A percentile compares a stretch with the other conserved stretches of the same genome.
phyloP scores from a whole-genome alignment of 2,329 filamentous ascomycete species.

The Colletotrichum brevisporum region DNA sequence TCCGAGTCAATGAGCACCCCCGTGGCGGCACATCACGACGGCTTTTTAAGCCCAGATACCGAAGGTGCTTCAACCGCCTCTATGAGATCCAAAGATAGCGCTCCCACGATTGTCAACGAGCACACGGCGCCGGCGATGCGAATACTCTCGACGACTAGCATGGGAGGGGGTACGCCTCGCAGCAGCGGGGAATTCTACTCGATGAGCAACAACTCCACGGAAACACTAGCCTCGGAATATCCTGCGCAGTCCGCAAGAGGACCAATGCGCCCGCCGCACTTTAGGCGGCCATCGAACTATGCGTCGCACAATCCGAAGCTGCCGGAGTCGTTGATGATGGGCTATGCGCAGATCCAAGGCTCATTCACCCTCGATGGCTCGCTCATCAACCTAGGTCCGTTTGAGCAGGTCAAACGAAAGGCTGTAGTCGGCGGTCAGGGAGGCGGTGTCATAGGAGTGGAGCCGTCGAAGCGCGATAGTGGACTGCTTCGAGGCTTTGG shows the following conservation, averaged over 20 bases:
- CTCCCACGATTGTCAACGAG: conserved; percentile 67
- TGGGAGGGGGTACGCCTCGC: conserved; percentile 82
- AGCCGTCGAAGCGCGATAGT: conserved; percentile 79
- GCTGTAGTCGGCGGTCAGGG: conserved; percentile 90
- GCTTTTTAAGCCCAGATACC: conserved; percentile 56
- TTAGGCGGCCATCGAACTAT: conserved; percentile 63
- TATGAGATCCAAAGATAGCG: conserved; percentile 58
- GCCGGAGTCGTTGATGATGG: conserved; percentile 95
- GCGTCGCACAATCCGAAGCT: conserved; percentile 59
- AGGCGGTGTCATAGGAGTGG: conserved; percentile 87
- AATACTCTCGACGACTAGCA: conserved; percentile 83
- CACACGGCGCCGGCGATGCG: conserved; percentile 73
- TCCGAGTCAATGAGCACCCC: conserved; percentile 50
- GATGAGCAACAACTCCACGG: conserved; percentile 92
- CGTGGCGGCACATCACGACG: conserved; percentile 52
- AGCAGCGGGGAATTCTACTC: conserved; percentile 97
- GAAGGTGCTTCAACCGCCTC: conserved; percentile 46
- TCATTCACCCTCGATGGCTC: conserved; percentile 94
- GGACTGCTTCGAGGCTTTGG: conserved; percentile 87
- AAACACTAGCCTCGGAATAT: conserved; percentile 94
- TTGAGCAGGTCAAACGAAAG: conserved; percentile 96
- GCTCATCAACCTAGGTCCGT: conserved; percentile 87
- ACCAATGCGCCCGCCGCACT: conserved; percentile 61
- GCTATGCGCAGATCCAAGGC: conserved; percentile 93
- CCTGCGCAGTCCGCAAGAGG: conserved; percentile 58